Evolutionary conservation across 176 grass and related monocot species (phyloP), one percentile per base, ranked within the genome.

Genomic region (Chloris gayana): DNA sequence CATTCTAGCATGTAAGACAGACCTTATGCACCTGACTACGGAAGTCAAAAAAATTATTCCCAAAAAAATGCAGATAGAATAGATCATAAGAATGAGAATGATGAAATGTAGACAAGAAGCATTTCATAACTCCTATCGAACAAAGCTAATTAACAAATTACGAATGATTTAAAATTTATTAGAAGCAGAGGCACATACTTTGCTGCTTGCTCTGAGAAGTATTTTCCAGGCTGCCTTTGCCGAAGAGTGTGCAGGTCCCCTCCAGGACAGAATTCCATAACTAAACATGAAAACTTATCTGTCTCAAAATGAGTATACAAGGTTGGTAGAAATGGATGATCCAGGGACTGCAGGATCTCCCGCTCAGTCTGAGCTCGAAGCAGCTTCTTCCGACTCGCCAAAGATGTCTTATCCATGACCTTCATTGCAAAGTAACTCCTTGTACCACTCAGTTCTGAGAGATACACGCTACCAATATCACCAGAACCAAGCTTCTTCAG

Each of bases 251-350:
- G 94, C 51, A 97, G 58, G 74, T 97, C 94, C 15, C 94, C 94
- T 42, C 94, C 94, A 15, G 94, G 94, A 73, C 91, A 97, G 64
- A 97, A 97, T 67, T 97, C 94, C 94, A 97, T 97, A 37, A 97
- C 88, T 72, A 97, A 77, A 79, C 94, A 97, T 15, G 94, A 97
- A 64, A 97, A 97, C 53, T 97, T 97, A 60, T 97, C 94, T 0
- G 94, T 97, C 83, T 97, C 91, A 77, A 97, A 97, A 33, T 97
- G 94, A 46, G 91, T 97, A 84, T 97, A 97, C 32, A 97, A 50
- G 6, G 90, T 97, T 22, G 94, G 94, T n/a, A 97, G 80, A 84
- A 97, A 97, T 15, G 94, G 94, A 87, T 97, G 94, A 64, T 97
- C 94, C 34, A 97, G 84, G 34, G 80, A 89, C 74, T 97, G 91